Percentiles rank a stretch among this genome's conserved stretches.
Evolutionary conservation across 2,329 filamentous ascomycete species (phyloP).

Genomic region (Sporothrix mexicana): DNA sequence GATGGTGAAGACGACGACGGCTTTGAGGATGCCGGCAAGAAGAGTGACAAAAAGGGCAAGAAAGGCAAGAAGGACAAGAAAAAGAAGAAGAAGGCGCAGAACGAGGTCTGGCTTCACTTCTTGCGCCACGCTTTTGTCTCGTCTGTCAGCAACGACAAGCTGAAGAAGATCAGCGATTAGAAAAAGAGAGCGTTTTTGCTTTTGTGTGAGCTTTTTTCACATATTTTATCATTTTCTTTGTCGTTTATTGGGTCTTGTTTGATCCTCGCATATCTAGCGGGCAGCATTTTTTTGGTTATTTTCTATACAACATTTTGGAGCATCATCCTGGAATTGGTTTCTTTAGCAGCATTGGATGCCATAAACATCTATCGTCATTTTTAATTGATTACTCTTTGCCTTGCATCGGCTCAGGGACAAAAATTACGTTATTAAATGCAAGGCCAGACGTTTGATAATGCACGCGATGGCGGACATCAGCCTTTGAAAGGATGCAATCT

Average conservation of each 20-base stretch:
- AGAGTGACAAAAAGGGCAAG: conserved; percentile 53
- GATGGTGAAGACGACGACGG: conserved; percentile 40
- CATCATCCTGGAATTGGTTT: not conserved
- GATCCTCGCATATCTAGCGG: no score
- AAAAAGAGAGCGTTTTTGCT: not conserved
- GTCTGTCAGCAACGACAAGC: conserved; percentile 69
- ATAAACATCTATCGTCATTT: not conserved
- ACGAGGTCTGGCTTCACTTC: conserved; percentile 79
- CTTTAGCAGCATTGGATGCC: not conserved
- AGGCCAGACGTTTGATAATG: not conserved
- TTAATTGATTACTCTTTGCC: no score
- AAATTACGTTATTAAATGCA: no score
- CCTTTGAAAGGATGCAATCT: not conserved
- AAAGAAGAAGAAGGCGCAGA: conserved; percentile 61
- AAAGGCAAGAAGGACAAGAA: conserved; percentile 56
- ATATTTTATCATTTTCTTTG: not conserved
- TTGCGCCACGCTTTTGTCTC: conserved; percentile 79
- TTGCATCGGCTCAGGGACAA: no score
- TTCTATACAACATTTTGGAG: no score
- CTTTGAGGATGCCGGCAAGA: conserved; percentile 48
- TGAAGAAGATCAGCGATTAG: conserved; percentile 51
- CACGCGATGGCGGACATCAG: not conserved
- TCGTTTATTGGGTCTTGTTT: no score
- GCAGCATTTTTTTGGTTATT: no score
- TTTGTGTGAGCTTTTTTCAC: not conserved